Base-by-base conservation (phyloP, 2,329 filamentous ascomycete genomes). In the Hypoxylon sp. region DNA sequence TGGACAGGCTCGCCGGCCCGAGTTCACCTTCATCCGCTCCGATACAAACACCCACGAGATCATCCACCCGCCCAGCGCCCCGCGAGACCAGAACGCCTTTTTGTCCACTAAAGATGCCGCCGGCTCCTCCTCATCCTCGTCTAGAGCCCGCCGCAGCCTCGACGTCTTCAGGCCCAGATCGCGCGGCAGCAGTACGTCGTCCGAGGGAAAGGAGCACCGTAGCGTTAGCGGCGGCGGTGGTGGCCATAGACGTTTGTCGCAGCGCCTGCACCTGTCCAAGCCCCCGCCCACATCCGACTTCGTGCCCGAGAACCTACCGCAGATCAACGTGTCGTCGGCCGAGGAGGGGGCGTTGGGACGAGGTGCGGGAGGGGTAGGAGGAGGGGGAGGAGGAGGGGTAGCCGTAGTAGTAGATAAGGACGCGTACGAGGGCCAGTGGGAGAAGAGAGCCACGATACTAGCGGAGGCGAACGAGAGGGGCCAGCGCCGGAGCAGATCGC, bases 391-490 rank as follows among this genome's bases (percentile, higher is more conserved):
- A 33, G 53, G 39, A n/a, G 57, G 10, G 19, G 61, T 44, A 22
- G 19, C 19, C 33, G 54, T 50, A 54, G 50, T 24, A 17, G 47
- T 51, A 52, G 82, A 84, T 57, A 78, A 73, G 65, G 81, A 81
- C 50, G 79, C 75, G 47, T 76, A 79, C 67, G 92, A 97, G 83
- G 88, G 89, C 66, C 87, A 92, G 81, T 99, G 96, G 96, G 96
- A 98, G 85, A 91, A 92, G 83, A 87, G 95, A 67, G 96, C 96
- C 29, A 98, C 94, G n/a, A 88, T 97, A 66, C 84, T 98, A 71
- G 95, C 93, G 33, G 88, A 87, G 73, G 85, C 87, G 73, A 89
- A 86, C 73, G 85, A 87, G 73, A 77, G 81, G 73, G 80, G 81
- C 64, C 81, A 82, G 71, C 83, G 81, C 71, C 83, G 81, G 73